phyloP scores from a whole-genome alignment of 257 asterid genomes.

The Nemophila menziesii region DNA sequence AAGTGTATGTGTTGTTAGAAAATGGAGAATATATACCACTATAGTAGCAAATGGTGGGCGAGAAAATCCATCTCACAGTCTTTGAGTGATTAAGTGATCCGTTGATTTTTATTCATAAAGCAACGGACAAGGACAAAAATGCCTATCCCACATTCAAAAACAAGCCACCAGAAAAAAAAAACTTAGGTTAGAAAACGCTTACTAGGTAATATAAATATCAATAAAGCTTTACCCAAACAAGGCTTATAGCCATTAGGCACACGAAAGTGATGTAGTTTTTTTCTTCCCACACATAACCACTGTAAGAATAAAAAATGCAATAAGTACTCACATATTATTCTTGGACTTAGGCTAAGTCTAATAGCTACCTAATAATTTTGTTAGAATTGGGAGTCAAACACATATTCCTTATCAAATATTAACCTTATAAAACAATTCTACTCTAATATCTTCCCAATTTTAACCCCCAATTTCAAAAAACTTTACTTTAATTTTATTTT shows the following conservation, averaged over 20 bases:
- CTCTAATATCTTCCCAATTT: no score
- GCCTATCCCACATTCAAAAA: conserved; percentile 78
- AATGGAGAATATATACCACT: conserved; percentile 43
- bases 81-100: conserved; percentile 54
- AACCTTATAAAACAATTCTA: no score
- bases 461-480: no score
- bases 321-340: no score
- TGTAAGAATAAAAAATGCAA: conserved; percentile 40
- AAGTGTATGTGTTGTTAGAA: neutral
- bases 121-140: conserved; percentile 86
- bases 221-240: conserved; percentile 60
- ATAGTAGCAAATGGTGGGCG: conserved; percentile 89
- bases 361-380: no score
- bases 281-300: conserved; percentile 97
- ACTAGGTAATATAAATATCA: no score
- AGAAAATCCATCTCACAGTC: conserved; percentile 94
- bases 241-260: conserved; percentile 87
- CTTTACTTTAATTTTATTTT: no score
- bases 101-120: conserved; percentile 57
- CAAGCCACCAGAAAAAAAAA: conserved; percentile 57
- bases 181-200: no score
- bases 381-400: conserved; percentile 13
- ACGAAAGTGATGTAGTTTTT: conserved; percentile 72
- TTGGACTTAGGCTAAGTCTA: no score
- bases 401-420: neutral